These are phyloP conservation scores for Metschnikowia lochheadii DNA, from an alignment of 805 yeast genomes.

Conservation along the genomic window DNA sequence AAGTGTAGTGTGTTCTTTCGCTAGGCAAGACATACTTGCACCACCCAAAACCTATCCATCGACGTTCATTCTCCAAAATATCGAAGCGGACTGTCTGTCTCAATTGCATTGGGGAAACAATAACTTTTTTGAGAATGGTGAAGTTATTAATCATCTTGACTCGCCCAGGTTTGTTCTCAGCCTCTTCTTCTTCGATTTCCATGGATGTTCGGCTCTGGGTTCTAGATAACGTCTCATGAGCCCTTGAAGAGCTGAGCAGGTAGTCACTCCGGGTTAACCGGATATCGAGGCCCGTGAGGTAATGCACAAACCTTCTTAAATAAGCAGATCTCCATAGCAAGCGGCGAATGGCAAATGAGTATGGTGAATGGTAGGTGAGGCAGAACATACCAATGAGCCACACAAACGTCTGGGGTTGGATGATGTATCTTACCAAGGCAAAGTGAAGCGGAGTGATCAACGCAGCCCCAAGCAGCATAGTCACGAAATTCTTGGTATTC, in stretches of 20 bases:
- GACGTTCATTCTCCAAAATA: constrained; percentile 53
- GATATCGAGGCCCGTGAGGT: constrained; percentile 40
- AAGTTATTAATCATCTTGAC: constrained; percentile 31
- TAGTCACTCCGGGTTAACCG: constrained; percentile 12
- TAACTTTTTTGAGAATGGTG: constrained; percentile 35
- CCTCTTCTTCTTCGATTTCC: constrained; percentile 4
- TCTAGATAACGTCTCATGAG: constrained; percentile 15
- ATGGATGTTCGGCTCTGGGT: constrained; percentile 11
- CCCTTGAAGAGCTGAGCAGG: constrained; percentile 1
- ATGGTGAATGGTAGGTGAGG: constrained; percentile 46
- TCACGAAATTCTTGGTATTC: constrained; percentile 23
- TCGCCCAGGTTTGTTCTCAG: constrained; percentile 5
- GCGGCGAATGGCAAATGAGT: constrained; percentile 42
- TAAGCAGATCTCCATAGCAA: constrained; percentile 49
- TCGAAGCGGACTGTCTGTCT: constrained; percentile 49
- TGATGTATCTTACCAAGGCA: constrained; percentile 27
- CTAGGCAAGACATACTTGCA: constrained; percentile 45
- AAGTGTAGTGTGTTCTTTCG: constrained; percentile 49
- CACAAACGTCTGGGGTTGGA: constrained; percentile 31
- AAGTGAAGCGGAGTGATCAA: constrained; percentile 44
- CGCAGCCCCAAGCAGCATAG: constrained; percentile 27
- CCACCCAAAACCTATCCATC: constrained; percentile 66
- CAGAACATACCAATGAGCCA: constrained; percentile 36
- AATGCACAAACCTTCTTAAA: constrained; percentile 33
- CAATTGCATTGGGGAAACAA: constrained; percentile 38